Conservation (phyloP, 805 yeast species). For the Torulaspora gathmanii region DNA sequence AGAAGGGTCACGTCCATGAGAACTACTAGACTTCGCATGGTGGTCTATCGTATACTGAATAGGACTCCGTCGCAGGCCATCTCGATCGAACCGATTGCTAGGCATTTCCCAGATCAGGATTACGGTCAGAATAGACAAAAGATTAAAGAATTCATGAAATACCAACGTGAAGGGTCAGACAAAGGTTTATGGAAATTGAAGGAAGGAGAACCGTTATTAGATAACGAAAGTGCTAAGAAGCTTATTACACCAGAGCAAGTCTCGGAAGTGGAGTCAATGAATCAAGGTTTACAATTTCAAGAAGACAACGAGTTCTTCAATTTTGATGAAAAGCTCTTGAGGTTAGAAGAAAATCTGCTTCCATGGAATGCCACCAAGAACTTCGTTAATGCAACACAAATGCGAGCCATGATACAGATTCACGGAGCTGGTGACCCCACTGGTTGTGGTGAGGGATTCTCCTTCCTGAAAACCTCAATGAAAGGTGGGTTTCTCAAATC, state of each 20-base stretch:
- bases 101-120: slow-evolving; percentile 93
- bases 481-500: slow-evolving; percentile 74
- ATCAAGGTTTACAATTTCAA: slow-evolving; percentile 80
- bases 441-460: slow-evolving; percentile 83
- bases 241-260: slow-evolving; percentile 92
- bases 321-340: slow-evolving; percentile 46
- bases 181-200: slow-evolving; percentile 94
- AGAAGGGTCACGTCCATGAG: slow-evolving; percentile 91
- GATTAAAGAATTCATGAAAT: slow-evolving; percentile 95
- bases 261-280: slow-evolving; percentile 83
- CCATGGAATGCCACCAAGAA: slow-evolving; percentile 94
- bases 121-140: slow-evolving; percentile 97
- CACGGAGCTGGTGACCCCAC: slow-evolving; percentile 95
- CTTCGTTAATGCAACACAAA: slow-evolving; percentile 89
- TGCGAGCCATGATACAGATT: slow-evolving; percentile 92
- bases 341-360: slow-evolving; percentile 77
- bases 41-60: slow-evolving; percentile 82
- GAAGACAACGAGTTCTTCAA: slow-evolving; percentile 69
- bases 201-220: slow-evolving; percentile 59
- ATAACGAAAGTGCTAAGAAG: slow-evolving; percentile 68
- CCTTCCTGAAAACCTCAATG: slow-evolving; percentile 87
- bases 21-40: slow-evolving; percentile 87
- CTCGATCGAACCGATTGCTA: slow-evolving; percentile 79
- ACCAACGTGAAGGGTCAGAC: slow-evolving; percentile 88
- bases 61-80: slow-evolving; percentile 67